A percentile compares a stretch with the other conserved stretches of the same genome.
Conservation (phyloP, 176 grass and related monocot species). For the Ampelocalamus luodianensis region DNA sequence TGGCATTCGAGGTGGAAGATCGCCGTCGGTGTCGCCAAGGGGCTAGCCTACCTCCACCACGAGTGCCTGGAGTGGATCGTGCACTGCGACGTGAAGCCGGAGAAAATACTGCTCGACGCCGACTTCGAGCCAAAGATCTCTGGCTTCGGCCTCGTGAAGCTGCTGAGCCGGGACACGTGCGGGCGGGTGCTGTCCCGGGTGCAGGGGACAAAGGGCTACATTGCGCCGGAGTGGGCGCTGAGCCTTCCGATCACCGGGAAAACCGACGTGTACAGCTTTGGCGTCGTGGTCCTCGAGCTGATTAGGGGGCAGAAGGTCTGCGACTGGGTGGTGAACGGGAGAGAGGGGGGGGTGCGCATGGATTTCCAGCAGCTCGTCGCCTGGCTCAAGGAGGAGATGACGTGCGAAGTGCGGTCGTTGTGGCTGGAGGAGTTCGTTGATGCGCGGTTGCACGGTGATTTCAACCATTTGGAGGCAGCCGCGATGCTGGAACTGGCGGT, state of each 20-base stretch:
- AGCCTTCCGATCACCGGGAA: constrained; percentile 64
- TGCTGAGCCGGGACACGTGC: constrained; percentile 48
- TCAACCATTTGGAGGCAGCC: constrained; percentile 40
- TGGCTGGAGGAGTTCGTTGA: constrained; percentile 56
- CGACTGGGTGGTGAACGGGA: constrained; percentile 37
- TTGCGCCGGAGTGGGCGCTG: constrained; percentile 68
- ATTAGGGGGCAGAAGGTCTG: constrained; percentile 48
- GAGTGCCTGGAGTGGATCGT: constrained; percentile 83
- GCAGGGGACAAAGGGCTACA: constrained; percentile 55
- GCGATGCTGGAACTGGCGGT: constrained; percentile 52
- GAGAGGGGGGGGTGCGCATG: background rate
- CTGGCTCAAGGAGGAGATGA: constrained; percentile 44
- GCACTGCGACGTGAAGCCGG: constrained; percentile 82
- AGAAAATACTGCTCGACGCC: constrained; percentile 72
- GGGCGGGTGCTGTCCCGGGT: constrained; percentile 35
- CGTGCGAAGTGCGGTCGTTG: background rate
- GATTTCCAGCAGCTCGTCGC: constrained; percentile 32
- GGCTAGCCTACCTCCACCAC: constrained; percentile 71
- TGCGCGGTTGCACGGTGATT: constrained; percentile 43
- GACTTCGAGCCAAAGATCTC: constrained; percentile 69
- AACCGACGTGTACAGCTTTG: constrained; percentile 63
- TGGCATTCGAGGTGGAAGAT: constrained; percentile 57
- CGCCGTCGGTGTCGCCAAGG: constrained; percentile 58
- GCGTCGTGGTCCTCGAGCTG: constrained; percentile 56
- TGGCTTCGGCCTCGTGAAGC: constrained; percentile 67